Conservation (phyloP, 2,329 filamentous ascomycete species). For the Fusarium setosum region DNA sequence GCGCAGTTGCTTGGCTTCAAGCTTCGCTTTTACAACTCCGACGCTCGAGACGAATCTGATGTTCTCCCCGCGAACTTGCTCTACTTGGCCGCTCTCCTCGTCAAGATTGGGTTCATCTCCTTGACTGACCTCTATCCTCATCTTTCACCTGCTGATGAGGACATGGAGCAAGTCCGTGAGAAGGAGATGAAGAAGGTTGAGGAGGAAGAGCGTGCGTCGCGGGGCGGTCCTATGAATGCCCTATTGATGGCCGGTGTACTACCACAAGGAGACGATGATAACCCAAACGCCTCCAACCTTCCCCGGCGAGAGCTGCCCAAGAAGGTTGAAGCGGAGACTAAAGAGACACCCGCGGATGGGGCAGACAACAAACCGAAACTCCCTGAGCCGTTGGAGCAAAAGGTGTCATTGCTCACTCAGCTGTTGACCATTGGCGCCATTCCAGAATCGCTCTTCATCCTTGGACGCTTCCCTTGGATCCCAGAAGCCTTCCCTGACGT, state of each 20-base stretch:
- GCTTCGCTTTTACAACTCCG: slow-evolving; percentile 90
- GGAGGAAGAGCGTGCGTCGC: slow-evolving; percentile 78
- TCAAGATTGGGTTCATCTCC: slow-evolving; percentile 98
- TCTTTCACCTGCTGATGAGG: slow-evolving; percentile 84
- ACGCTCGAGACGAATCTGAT: slow-evolving; percentile 79
- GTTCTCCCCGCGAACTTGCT: slow-evolving; percentile 91
- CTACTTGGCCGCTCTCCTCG: slow-evolving; percentile 88
- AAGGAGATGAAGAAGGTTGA: slow-evolving; percentile 80
- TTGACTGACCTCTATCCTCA: slow-evolving; percentile 92
- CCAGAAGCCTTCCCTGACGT: slow-evolving; percentile 87
- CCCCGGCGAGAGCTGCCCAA: slow-evolving; percentile 63
- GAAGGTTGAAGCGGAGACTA: slow-evolving; percentile 65
- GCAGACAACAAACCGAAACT: slow-evolving; percentile 62
- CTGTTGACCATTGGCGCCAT: slow-evolving; percentile 91
- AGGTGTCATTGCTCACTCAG: slow-evolving; percentile 84
- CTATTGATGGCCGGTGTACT: slow-evolving; percentile 88
- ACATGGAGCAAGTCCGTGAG: slow-evolving; percentile 80
- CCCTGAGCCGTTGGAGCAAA: slow-evolving; percentile 87
- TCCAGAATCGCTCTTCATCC: slow-evolving; percentile 91
- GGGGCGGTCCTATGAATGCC: slow-evolving; percentile 82
- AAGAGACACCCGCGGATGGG: slow-evolving; percentile 54
- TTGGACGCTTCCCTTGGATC: slow-evolving; percentile 94
- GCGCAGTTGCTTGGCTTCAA: slow-evolving; percentile 98
- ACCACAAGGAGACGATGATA: slow-evolving; percentile 76
- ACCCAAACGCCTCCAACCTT: slow-evolving; percentile 55